Base-by-base conservation (phyloP, 371 early-diverging fungal species). In the Syncephalastrum contaminatum region DNA sequence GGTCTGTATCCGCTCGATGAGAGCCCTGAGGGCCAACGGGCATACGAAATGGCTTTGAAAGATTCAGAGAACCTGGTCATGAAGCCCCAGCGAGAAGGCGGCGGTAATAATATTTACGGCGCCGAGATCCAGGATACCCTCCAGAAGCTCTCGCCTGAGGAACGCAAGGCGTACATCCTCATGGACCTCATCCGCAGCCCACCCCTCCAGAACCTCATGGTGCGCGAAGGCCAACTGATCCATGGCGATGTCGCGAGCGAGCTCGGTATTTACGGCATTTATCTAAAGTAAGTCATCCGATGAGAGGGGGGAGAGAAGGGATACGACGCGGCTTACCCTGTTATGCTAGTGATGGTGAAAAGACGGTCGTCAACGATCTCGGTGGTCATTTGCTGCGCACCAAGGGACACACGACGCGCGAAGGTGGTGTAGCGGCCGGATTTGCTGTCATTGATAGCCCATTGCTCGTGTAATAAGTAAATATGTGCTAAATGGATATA, bases 351-450 rank as follows among this genome's bases (percentile, higher is more conserved):
- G 84, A 85, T 19, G 82, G 80, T 7, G 66, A 77, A 5, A 66
- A 77, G 0, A 82, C 84, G n/a, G 63, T 87, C 15, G 51, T 88
- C n/a, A 97, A 98, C 70, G 77, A 89, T 46, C 62, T 69, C 19
- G 93, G 84, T 4, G 99, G 99, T 0, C 93, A 98, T 75, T 77
- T 98, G 59, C 79, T 98, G 41, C 86, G 99, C 43, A 95, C 98
- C 18, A 98, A 98, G 70, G 82, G 83, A 0, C 81, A 85, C 2
- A 83, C 83, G 20, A 85, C 88, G 4, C 84, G 90, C 43, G 99
- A 98, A 70, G 99, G 99, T 13, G 99, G 99, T 30, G 97, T 98
- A 3, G 97, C 97, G 1, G 92, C 96, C 39, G 99, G 99, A n/a
- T 97, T 88, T 82, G 92, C 94, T n/a, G 96, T 98, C 12, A 88